Evolutionary conservation across 768 basidiomycete species (phyloP).

Genomic region (Auricularia auricula-judae): DNA sequence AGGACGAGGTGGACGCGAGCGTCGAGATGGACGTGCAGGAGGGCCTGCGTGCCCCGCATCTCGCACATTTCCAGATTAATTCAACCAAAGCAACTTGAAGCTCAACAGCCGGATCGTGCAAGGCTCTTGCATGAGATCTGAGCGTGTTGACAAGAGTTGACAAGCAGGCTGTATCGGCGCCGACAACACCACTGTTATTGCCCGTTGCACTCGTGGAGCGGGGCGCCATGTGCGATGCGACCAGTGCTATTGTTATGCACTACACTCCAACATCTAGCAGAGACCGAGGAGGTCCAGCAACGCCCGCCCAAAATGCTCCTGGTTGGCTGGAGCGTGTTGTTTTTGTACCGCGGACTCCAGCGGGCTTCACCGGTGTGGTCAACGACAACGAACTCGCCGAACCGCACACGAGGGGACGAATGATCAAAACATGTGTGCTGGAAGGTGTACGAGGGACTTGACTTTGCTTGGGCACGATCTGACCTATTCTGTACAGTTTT

Average conservation of each 20-base stretch:
- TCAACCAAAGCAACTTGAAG: too few relatives aligned
- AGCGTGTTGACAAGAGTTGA: too few relatives aligned
- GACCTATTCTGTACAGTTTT: too few relatives aligned
- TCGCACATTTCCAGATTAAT: too few relatives aligned
- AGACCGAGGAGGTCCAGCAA: conserved; percentile 67
- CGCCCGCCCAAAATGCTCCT: conserved; percentile 94
- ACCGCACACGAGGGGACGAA: conserved; percentile 30
- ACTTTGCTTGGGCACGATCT: conserved; percentile 24
- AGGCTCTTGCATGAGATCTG: too few relatives aligned
- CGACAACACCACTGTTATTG: conserved; percentile 37
- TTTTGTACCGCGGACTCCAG: conserved; percentile 42
- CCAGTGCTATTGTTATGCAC: conserved; percentile 67
- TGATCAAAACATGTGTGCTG: conserved; percentile 56
- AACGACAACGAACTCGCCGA: conserved; percentile 32
- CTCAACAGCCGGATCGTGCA: too few relatives aligned
- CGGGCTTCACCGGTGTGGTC: conserved; percentile 60
- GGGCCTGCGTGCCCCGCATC: neutral
- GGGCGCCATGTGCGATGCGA: conserved; percentile 72
- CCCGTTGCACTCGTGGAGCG: conserved; percentile 94
- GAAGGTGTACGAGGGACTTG: conserved; percentile 57
- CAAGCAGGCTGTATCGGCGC: too few relatives aligned
- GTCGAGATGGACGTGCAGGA: neutral
- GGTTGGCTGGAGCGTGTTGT: conserved; percentile 82
- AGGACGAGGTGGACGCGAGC: neutral
- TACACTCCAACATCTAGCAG: conserved; percentile 61